Evolutionary conservation across 805 yeast genomes (phyloP).

Genomic region (Tetrapisispora phaffii): DNA sequence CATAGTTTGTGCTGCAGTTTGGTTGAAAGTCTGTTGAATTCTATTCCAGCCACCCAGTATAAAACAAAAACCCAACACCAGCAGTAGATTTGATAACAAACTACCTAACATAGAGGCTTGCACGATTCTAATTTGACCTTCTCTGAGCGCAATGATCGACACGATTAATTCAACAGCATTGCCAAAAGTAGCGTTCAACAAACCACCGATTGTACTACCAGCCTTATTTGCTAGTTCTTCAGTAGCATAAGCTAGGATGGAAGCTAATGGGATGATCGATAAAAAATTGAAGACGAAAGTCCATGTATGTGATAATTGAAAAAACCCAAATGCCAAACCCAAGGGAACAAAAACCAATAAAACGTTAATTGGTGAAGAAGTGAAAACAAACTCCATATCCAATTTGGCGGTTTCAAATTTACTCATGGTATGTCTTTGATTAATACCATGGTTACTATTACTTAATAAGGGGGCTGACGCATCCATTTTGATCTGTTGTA

Average conservation of each 20-base stretch:
- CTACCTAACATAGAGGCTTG: constrained; percentile 97
- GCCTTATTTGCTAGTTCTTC: constrained; percentile 82
- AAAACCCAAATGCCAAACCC: constrained; percentile 64
- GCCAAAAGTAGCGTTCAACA: constrained; percentile 93
- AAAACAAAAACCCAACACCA: constrained; percentile 94
- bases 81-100: constrained; percentile 73
- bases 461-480: constrained; percentile 4
- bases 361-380: constrained; percentile 65
- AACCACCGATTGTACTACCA: constrained; percentile 88
- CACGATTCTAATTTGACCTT: constrained; percentile 84
- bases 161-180: constrained; percentile 96
- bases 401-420: constrained; percentile 14
- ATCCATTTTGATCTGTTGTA: constrained; percentile 1
- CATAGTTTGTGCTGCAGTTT: constrained; percentile 98
- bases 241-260: constrained; percentile 82
- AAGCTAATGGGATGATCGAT: constrained; percentile 89
- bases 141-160: constrained; percentile 75
- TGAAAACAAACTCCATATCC: constrained; percentile 27
- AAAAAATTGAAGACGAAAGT: constrained; percentile 70
- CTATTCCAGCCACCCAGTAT: constrained; percentile 85
- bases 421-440: constrained; percentile 2
- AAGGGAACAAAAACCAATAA: constrained; percentile 79
- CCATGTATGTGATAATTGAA: constrained; percentile 43
- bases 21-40: constrained; percentile 80
- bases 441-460: constrained; percentile 4